Evolutionary conservation across 345 rosid genomes (phyloP).

Genomic region (Dipteronia dyeriana): DNA sequence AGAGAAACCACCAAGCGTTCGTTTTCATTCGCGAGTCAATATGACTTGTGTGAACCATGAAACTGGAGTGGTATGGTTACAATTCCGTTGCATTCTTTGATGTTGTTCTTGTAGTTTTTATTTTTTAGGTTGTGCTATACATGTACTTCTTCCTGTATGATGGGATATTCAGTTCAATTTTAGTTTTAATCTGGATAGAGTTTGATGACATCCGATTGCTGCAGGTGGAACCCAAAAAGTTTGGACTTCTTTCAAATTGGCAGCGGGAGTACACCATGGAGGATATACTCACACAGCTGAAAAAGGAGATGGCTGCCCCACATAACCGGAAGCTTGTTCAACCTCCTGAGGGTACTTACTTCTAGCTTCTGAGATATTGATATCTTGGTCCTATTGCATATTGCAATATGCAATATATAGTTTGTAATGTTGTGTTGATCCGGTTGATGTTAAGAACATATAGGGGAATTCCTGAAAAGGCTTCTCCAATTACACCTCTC

Average conservation of each 20-base stretch:
- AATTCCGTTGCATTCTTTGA: not conserved
- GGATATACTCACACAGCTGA: conserved; percentile 69
- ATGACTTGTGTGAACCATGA: conserved; percentile 95
- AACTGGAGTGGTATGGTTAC: conserved; percentile 80
- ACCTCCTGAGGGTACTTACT: conserved; percentile 84
- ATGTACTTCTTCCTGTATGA: not conserved
- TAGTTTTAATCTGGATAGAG: not conserved
- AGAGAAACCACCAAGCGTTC: conserved; percentile 92
- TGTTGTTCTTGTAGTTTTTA: not conserved
- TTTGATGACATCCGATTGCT: conserved; percentile 18
- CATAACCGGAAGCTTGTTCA: conserved; percentile 82
- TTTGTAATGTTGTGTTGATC: conserved; percentile 47
- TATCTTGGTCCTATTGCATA: conserved; percentile 29
- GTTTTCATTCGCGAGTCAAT: conserved; percentile 91
- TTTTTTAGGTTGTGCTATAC: not conserved
- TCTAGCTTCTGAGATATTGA: conserved; percentile 44
- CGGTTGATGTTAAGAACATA: conserved; percentile 40
- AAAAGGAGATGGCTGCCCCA: conserved; percentile 75
- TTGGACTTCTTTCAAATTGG: conserved; percentile 73
- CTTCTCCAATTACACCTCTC: conserved; percentile 31
- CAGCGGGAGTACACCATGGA: conserved; percentile 81
- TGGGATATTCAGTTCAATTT: not conserved
- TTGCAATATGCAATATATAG: conserved; percentile 45
- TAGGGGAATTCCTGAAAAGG: conserved; percentile 41
- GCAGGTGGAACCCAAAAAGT: conserved; percentile 78